Percentiles rank a stretch among this genome's conserved stretches.
Conservation (phyloP, 2,329 filamentous ascomycete species). For the Colletotrichum sp. region DNA sequence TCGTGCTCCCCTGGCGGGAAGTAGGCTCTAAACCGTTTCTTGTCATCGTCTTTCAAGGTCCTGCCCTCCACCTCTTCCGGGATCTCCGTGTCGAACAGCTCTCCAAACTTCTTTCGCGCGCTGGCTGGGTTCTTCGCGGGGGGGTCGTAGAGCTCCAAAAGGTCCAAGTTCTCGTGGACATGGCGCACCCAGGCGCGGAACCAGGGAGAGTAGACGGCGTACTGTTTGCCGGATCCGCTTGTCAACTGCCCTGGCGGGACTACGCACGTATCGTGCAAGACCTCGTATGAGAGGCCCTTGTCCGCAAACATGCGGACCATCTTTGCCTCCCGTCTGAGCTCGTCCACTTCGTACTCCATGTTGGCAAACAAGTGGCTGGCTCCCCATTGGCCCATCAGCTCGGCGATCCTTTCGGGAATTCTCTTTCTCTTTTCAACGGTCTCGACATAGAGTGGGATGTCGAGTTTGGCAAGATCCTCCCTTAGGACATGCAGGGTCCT, state of each 20-base stretch:
- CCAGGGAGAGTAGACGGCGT: constrained; percentile 87
- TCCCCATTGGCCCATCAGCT: constrained; percentile 74
- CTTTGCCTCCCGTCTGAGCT: constrained; percentile 76
- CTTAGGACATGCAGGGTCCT: constrained; percentile 71
- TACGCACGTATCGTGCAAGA: constrained; percentile 82
- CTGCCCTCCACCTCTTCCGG: constrained; percentile 71
- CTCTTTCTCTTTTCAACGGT: constrained; percentile 70
- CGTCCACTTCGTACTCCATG: constrained; percentile 91
- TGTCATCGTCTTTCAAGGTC: constrained; percentile 62
- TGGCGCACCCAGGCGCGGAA: constrained; percentile 77
- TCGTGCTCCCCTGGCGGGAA: constrained; percentile 82
- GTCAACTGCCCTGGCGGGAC: constrained; percentile 74
- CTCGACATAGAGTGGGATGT: constrained; percentile 81
- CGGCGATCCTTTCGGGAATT: constrained; percentile 65
- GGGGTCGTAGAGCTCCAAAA: constrained; percentile 66
- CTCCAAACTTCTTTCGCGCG: constrained; percentile 48
- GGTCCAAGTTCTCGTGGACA: constrained; percentile 71
- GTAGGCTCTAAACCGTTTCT: constrained; percentile 58
- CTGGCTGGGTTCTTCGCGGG: constrained; percentile 39
- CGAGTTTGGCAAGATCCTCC: constrained; percentile 68
- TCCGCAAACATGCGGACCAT: constrained; percentile 67
- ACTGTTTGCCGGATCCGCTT: constrained; percentile 76
- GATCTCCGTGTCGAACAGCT: constrained; percentile 65
- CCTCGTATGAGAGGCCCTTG: constrained; percentile 71
- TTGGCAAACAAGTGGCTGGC: constrained; percentile 81